Conservation (phyloP, 352 stramenopile species). For the Nothophytophthora sp. region DNA sequence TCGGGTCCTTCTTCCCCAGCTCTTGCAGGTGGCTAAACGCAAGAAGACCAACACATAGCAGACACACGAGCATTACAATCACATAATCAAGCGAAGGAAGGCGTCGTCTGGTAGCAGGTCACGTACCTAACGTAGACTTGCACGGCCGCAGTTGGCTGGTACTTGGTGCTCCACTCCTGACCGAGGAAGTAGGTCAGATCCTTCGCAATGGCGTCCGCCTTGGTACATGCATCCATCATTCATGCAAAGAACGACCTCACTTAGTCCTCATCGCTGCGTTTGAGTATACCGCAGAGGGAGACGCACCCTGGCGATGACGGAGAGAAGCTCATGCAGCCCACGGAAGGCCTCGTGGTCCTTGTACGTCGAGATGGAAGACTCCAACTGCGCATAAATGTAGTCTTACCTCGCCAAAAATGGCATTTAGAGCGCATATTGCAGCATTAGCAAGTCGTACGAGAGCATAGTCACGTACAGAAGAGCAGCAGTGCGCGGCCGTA, state of each 20-base stretch:
- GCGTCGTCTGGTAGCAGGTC: no score
- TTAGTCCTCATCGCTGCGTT: no score
- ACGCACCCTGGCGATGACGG: conserved; percentile 44
- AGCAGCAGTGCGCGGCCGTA: conserved; percentile 68
- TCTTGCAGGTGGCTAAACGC: conserved; percentile 57
- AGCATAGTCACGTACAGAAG: conserved; percentile 53
- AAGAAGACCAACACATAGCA: background rate
- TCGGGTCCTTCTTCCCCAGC: conserved; percentile 58
- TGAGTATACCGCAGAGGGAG: background rate
- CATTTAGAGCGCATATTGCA: no score
- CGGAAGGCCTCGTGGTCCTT: conserved; percentile 49
- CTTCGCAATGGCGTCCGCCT: conserved; percentile 61
- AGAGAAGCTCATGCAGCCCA: conserved; percentile 40
- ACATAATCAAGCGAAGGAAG: no score
- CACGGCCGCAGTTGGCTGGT: conserved; percentile 47
- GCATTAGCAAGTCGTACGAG: background rate
- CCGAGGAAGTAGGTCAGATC: conserved; percentile 65
- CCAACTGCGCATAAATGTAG: conserved; percentile 67
- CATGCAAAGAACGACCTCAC: no score
- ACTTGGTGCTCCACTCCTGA: conserved; percentile 59
- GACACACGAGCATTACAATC: background rate
- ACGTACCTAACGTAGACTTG: conserved; percentile 58
- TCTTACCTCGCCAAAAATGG: conserved; percentile 34
- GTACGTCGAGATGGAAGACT: conserved; percentile 42
- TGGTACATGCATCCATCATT: no score